These are phyloP conservation scores for Trichoderma breve DNA, from an alignment of 2,329 filamentous ascomycete species.

Conservation along the genomic window DNA sequence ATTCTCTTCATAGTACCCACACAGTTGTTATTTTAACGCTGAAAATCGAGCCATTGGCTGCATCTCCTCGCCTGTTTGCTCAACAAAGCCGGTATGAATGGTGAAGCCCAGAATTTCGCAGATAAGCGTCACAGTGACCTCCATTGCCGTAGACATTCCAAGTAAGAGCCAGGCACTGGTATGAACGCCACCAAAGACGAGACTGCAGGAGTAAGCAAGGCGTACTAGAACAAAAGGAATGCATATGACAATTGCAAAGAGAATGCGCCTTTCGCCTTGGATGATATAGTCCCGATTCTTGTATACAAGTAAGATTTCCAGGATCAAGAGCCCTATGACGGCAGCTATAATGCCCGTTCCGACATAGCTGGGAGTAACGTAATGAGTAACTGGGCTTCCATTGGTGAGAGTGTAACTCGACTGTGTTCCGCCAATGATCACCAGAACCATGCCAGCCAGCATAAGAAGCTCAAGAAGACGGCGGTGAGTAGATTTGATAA, in stretches of 20 bases:
- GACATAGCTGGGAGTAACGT: neutral
- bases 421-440: neutral
- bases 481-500: neutral
- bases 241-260: neutral
- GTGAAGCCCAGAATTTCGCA: neutral
- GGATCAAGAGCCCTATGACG: neutral
- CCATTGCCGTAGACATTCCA: neutral
- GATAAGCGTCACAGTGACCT: neutral
- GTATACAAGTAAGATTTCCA: neutral
- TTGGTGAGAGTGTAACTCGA: neutral
- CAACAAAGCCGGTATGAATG: too few relatives aligned
- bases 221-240: neutral
- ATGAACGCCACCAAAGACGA: neutral
- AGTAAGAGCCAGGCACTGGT: neutral
- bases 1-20: too few relatives aligned
- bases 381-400: neutral
- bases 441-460: neutral
- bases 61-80: neutral
- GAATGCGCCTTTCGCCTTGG: neutral
- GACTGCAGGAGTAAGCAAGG: neutral
- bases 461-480: neutral
- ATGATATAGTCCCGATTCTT: neutral
- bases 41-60: neutral
- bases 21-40: too few relatives aligned
- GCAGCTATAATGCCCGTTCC: neutral